Base-by-base conservation (phyloP, 2,329 filamentous ascomycete genomes). In the Hypoxylon sp. region DNA sequence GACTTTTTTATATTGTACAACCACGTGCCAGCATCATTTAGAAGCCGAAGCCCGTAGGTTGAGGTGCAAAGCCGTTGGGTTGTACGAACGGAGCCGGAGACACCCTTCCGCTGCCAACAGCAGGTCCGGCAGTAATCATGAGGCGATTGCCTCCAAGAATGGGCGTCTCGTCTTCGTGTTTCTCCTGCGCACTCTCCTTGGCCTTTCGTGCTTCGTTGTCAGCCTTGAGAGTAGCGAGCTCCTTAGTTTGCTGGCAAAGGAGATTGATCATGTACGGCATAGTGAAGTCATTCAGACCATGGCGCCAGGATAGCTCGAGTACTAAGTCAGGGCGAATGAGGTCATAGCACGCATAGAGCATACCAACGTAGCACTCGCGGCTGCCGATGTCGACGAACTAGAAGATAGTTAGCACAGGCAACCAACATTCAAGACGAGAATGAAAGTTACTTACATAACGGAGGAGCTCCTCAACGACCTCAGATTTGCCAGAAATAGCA, bases 191-290 rank as follows among this genome's bases (percentile, higher is more conserved):
- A 73, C 83, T 82, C 74, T 96, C 92, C 70, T 89, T 89, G 34
- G 85, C 85, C 81, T 97, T 97, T 75, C 94, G 91, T 77, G 94
- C 92, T 80, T 99, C 96, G 77, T 98, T 99, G 81, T 99, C 96
- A 68, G 93, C 92, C 86, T 96, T 97, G 67, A 99, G 87, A 64
- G 85, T 79, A 63, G 94, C 88, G 72, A 99, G 91, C 61, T 96
- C 91, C 71, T 91, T 89, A 39, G 93, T 94, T 82, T 98, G 94
- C 80, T 97, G 94, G 73, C 90, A 89, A 69, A 99, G 85, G 84
- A 96, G 91, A 84, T 98, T 99, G 87, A 99, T 98, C 93, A 99
- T 96, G 85, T 97, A 99, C 16, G 96, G 96, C 96, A 99, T 99
- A 50, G 94, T 97, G 82, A 97, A 99, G 83, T 99, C 96, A 74